Conservation (phyloP, 2,329 filamentous ascomycete genomes). For the Thelonectria olida region DNA sequence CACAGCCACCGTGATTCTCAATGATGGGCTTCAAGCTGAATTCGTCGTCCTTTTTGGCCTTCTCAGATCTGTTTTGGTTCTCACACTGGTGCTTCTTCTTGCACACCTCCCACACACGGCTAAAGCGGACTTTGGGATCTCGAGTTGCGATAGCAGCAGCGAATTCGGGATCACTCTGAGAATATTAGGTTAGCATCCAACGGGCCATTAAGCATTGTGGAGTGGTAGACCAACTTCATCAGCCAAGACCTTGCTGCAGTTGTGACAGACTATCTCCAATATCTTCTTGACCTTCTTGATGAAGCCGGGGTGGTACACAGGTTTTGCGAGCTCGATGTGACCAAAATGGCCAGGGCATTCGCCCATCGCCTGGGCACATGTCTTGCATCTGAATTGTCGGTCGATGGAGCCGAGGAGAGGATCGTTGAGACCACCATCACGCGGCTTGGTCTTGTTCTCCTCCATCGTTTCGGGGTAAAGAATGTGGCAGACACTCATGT, state of each 20-base stretch:
- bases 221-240: constrained; percentile 89
- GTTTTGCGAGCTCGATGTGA: constrained; percentile 96
- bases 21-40: constrained; percentile 65
- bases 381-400: constrained; percentile 93
- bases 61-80: constrained; percentile 75
- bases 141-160: constrained; percentile 82
- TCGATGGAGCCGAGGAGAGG: constrained; percentile 97
- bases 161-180: constrained; percentile 85
- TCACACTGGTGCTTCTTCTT: constrained; percentile 89
- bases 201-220: constrained; percentile 62
- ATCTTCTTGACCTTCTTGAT: constrained; percentile 99
- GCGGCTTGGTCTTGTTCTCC: constrained; percentile 89
- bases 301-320: constrained; percentile 94
- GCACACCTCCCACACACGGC: constrained; percentile 89
- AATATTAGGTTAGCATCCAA: constrained; percentile 68
- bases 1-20: constrained; percentile 85
- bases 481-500: constrained; percentile 96
- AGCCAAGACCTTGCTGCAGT: constrained; percentile 96
- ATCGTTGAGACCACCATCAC: constrained; percentile 92
- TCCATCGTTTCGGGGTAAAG: constrained; percentile 99
- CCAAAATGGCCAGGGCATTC: constrained; percentile 98
- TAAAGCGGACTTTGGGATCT: constrained; percentile 94
- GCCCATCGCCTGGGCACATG: constrained; percentile 93
- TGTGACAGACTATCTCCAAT: constrained; percentile 98
- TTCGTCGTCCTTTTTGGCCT: constrained; percentile 75